A percentile compares a stretch with the other conserved stretches of the same genome.
Conservation (phyloP, 352 stramenopile genomes). For the Pilasporangium apinafurcum region DNA sequence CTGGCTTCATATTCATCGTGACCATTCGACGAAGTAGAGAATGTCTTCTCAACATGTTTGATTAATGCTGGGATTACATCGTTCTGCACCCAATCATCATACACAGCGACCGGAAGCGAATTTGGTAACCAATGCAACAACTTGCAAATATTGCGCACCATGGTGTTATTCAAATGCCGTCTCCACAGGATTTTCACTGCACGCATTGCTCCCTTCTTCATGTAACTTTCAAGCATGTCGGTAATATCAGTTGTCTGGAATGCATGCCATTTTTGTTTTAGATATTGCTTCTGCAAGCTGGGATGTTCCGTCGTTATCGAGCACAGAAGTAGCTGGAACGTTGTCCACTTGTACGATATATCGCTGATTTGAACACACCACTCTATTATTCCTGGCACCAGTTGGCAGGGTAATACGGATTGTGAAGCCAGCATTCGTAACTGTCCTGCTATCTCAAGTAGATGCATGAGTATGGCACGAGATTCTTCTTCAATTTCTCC, state of each 20-base stretch:
- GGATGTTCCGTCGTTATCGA: constrained; percentile 1
- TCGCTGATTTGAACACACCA: constrained; percentile 26
- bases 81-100: constrained; percentile 40
- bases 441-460: constrained; percentile 1
- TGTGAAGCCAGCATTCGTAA: not conserved
- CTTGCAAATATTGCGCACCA: constrained; percentile 21
- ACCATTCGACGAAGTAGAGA: not conserved
- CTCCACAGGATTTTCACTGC: constrained; percentile 46
- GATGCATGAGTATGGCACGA: constrained; percentile 1
- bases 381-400: not conserved
- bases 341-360: constrained; percentile 58
- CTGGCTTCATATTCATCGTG: not conserved
- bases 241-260: constrained; percentile 29
- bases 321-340: constrained; percentile 51
- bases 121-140: constrained; percentile 27
- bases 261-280: constrained; percentile 18
- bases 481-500: constrained; percentile 8
- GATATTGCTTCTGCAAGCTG: not conserved
- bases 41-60: constrained; percentile 11
- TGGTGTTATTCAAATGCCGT: constrained; percentile 29
- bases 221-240: constrained; percentile 32
- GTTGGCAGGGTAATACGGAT: not conserved
- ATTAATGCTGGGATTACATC: constrained; percentile 48
- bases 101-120: constrained; percentile 34
- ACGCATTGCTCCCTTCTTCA: constrained; percentile 46